Evolutionary conservation across 2,329 filamentous ascomycete genomes (phyloP), one percentile per base, ranked within the genome.

Genomic region (Ceratocystis destructans): DNA sequence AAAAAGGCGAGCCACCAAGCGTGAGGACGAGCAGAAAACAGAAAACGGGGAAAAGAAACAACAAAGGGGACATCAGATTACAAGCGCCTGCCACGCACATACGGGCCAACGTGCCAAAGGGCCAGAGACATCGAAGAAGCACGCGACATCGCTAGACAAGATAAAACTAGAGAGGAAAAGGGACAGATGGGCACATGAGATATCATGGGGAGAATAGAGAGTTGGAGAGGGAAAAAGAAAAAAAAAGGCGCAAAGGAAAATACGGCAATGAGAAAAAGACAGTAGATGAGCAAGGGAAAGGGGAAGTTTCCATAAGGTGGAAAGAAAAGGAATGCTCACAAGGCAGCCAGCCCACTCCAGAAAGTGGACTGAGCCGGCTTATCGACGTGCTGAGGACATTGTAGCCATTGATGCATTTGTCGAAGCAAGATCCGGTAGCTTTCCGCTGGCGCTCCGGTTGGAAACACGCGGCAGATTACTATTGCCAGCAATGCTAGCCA

Each of bases 381-480:
- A 61, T n/a, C 44, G 48, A 45, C 69, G 68, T 12, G 68, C 66
- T 17, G 64, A 62, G 8, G 59, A 20, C 25, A 83, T 83, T 59
- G 80, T 80, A 37, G 83, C 83, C 62, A 82, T 82, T 25, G 80
- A 46, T 15, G 44, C 53, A n/a, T 20, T 82, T 10, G 55, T n/a
- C 15, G 82, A 80, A 17, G 83, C 83, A 62, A 84, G 73, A 70
- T 86, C 83, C 69, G 83, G 78, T n/a, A 68, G 28, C 73, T 80
- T 84, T 66, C 77, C 80, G 71, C 83, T 86, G 69, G 79, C 80
- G 66, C 76, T 83, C 69, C 83, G 78, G 53, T 78, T 79, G 5
- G 83, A 79, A 5, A 81, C 83, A 62, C 83, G 78, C 20, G 84
- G 84, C 17, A 86, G 75, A 64, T 76, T 78, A 73, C 83, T 86